Base-by-base conservation (phyloP, 495 filamentous ascomycete genomes). In the Xanthoparmelia taractica region DNA sequence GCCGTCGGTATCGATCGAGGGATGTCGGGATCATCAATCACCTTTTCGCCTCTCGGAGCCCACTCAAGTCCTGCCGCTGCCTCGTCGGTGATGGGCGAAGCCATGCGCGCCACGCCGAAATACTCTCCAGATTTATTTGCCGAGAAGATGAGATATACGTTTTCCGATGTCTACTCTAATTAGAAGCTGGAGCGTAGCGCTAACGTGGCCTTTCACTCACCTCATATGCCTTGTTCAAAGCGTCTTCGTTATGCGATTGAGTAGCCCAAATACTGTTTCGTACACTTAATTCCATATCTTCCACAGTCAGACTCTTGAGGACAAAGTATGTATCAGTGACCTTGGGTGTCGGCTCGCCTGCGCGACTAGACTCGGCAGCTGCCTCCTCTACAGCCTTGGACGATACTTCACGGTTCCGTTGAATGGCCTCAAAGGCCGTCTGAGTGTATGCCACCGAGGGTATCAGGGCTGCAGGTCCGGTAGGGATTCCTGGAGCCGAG, bases 61-160 rank as follows among this genome's bases (percentile, higher is more conserved):
- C 85, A 87, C n/a, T 79, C 74, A 58, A 90, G 83, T 0, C 85
- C 80, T 4, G 87, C 82, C 3, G 82, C 80, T 34, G 86, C 82
- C 68, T 93, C 86, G 60, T 92, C 84, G 68, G 82, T 84, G 72
- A 97, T 96, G 11, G 84, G 80, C 57, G 94, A 97, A 23, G 80
- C 79, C 94, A 97, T 98, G 47, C 90, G 85, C 18, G 92, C 94
- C 66, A 96, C 96, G 31, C 94, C 94, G 73, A 94, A 97, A 69
- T 97, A 98, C 74, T 97, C 94, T 25, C 94, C 94, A 0, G 94
- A 97, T 69, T 97, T 97, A 75, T 97, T 98, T 17, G 92, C 94
- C 18, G 92, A 97, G 73, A 98, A 98, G 31, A 98, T 86, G 37
- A 98, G 80, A 69, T 93, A 97, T n/a, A 97, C 92, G 70, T 90